Evolutionary conservation across 2,329 filamentous ascomycete species (phyloP), one percentile per base, ranked within the genome.

Genomic region (Curvularia hawaiiensis): DNA sequence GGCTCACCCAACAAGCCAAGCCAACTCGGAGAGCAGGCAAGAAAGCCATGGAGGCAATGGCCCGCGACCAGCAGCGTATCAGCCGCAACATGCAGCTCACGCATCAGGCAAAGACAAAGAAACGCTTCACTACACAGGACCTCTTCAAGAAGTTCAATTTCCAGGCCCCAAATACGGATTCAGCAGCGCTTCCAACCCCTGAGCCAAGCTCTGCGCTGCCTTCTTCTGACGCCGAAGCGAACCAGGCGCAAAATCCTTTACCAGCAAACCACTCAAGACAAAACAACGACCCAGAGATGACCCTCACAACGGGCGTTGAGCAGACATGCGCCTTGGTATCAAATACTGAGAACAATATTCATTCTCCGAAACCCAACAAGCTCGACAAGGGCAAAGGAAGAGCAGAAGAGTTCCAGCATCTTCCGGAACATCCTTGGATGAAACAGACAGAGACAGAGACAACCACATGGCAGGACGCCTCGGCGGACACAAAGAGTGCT

Each of bases 41-140:
- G 79, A 97, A 92, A 78, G 95, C 95, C 0, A 75, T 97, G 41
- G 91, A 97, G 72, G 94, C 98, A 66, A 97, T 99, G 89, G 90
- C 90, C 67, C 86, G 92, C 9, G 95, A 99, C 77, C 97, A 94
- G 1, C 95, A 99, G 79, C 87, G 95, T 30, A 86, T 99, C 79
- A 89, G 86, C 65, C 85, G 95, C 64, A 96, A 90, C 71, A 90
- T 97, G 85, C 94, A 98, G 75, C 84, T 99, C 48, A 87, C 90
- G 1, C 93, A 98, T 75, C 88, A 97, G 72, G 90, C 91, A 24
- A 91, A 89, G 78, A 80, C 92, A 1, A 93, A 90, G 77, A 98
- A 95, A 82, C 96, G 92, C 79, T 90, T 97, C 63, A 88, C 89
- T 7, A 95, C 93, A 66, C 86, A 88, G 38, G 90, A 90, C 58